A percentile compares a stretch with the other conserved stretches of the same genome.
phyloP scores from a whole-genome alignment of 2,329 filamentous ascomycete species.

The Atkinsonella hypoxylon region DNA sequence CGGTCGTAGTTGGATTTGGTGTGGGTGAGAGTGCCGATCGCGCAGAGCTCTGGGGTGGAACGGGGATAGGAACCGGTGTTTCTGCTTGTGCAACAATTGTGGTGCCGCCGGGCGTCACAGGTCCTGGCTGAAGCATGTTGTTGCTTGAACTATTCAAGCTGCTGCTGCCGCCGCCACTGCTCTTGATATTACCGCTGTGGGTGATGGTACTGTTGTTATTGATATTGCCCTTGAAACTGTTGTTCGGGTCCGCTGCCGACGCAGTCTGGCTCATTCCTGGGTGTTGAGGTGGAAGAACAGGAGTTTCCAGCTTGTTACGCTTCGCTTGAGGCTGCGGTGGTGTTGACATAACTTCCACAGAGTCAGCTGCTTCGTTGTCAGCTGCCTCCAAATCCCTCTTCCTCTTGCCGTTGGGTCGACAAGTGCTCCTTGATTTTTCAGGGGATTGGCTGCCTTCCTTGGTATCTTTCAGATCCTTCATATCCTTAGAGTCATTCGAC shows the following conservation, averaged over 20 bases:
- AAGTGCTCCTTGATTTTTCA: slow-evolving; percentile 18
- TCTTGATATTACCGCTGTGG: slow-evolving; percentile 11
- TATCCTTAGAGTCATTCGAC: slow-evolving; percentile 13
- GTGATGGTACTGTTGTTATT: not conserved
- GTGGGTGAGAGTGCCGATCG: slow-evolving; percentile 21
- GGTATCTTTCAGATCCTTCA: not conserved
- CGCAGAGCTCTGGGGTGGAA: slow-evolving; percentile 18
- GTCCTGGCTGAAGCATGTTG: not conserved
- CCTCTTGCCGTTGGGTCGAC: slow-evolving; percentile 28
- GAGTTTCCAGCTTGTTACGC: slow-evolving; percentile 45
- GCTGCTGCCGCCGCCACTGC: not conserved
- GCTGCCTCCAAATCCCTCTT: slow-evolving; percentile 30
- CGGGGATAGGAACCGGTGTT: slow-evolving; percentile 30
- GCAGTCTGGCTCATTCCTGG: slow-evolving; percentile 17
- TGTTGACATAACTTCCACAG: slow-evolving; percentile 13
- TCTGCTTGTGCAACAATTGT: slow-evolving; percentile 20
- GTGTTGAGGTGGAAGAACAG: slow-evolving; percentile 35
- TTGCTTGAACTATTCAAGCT: not conserved
- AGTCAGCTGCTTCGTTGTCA: slow-evolving; percentile 18
- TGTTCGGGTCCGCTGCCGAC: slow-evolving; percentile 15
- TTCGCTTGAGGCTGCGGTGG: slow-evolving; percentile 31
- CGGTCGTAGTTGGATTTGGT: slow-evolving; percentile 11
- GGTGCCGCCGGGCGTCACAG: slow-evolving; percentile 4
- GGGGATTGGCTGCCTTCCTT: slow-evolving; percentile 9
- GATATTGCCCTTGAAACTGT: slow-evolving; percentile 10